A percentile compares a stretch with the other conserved stretches of the same genome.
phyloP scores from a whole-genome alignment of 441 rosid species.

The Gossypium trilobum region DNA sequence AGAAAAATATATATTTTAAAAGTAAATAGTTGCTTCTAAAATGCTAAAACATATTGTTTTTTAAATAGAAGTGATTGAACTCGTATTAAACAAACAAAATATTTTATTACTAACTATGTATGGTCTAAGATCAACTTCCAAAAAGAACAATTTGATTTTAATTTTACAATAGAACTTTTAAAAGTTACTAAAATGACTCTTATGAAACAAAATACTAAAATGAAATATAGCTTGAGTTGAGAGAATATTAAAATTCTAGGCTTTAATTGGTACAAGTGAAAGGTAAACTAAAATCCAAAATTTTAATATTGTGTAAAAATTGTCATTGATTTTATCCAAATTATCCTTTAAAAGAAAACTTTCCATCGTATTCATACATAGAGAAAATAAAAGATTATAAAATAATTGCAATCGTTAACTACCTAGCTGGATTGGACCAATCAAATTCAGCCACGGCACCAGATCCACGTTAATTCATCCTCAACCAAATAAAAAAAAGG shows the following conservation, averaged over 20 bases:
- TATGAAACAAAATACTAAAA: not conserved
- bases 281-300: not conserved
- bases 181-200: not conserved
- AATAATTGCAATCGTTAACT: not conserved
- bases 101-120: too few relatives aligned
- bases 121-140: too few relatives aligned
- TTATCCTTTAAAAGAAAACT: too few relatives aligned
- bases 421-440: not conserved
- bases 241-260: not conserved
- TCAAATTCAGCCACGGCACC: not conserved
- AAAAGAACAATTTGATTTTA: not conserved
- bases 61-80: too few relatives aligned
- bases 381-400: not conserved
- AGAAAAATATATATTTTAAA: too few relatives aligned
- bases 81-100: too few relatives aligned
- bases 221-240: not conserved
- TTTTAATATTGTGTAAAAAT: not conserved
- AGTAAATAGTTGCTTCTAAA: too few relatives aligned
- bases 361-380: not conserved
- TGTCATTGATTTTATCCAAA: not conserved
- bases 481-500: not conserved
- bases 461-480: not conserved
- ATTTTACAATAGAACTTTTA: not conserved
- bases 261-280: not conserved
- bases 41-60: too few relatives aligned